These are phyloP conservation scores for Phytopythium chamaehyphon DNA, from an alignment of 352 stramenopile genomes.

Conservation along the genomic window DNA sequence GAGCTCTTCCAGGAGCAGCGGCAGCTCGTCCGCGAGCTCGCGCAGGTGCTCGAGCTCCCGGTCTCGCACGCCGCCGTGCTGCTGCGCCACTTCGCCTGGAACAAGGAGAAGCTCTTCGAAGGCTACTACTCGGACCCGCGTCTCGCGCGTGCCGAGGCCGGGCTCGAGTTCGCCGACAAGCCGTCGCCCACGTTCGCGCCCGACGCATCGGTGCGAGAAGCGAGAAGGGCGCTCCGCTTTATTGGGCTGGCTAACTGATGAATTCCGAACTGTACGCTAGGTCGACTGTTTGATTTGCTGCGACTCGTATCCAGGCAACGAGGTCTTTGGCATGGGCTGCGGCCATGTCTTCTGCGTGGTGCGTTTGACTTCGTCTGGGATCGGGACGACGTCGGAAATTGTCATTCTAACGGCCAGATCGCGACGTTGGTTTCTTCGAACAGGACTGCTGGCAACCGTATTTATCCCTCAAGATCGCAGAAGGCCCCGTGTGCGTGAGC, in stretches of 20 bases:
- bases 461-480: slow-evolving; percentile 81
- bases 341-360: slow-evolving; percentile 95
- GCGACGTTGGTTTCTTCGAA: neutral
- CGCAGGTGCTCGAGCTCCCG: slow-evolving; percentile 74
- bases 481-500: slow-evolving; percentile 92
- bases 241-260: slow-evolving; percentile 8
- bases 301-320: slow-evolving; percentile 74
- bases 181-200: slow-evolving; percentile 26
- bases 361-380: slow-evolving; percentile 19
- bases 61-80: slow-evolving; percentile 59
- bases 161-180: slow-evolving; percentile 55
- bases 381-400: slow-evolving; percentile 11
- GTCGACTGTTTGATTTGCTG: slow-evolving; percentile 93
- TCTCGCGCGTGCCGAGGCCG: slow-evolving; percentile 47
- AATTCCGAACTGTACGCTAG: slow-evolving; percentile 16
- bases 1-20: slow-evolving; percentile 72
- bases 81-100: slow-evolving; percentile 84
- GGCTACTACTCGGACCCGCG: slow-evolving; percentile 73
- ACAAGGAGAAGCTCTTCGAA: slow-evolving; percentile 90
- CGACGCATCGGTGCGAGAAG: slow-evolving; percentile 32
- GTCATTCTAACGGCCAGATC: neutral
- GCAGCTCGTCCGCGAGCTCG: slow-evolving; percentile 62
- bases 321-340: slow-evolving; percentile 94
- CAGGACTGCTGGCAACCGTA: slow-evolving; percentile 87
- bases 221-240: neutral